phyloP scores from a whole-genome alignment of 768 basidiomycete species.

The Neoboletus subvelutipes region DNA sequence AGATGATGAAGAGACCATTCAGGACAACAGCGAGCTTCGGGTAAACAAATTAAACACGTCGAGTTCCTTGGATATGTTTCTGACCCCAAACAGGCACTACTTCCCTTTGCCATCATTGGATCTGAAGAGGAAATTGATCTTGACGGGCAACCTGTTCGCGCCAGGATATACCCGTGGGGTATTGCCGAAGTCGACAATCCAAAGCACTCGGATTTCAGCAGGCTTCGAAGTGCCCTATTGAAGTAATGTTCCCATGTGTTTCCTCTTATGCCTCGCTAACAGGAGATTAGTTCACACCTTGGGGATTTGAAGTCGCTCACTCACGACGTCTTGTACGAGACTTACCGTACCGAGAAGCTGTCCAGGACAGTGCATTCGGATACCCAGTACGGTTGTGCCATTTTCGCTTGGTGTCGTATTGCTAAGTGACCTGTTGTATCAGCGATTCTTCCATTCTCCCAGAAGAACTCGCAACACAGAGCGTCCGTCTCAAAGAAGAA shows the following conservation, averaged over 20 bases:
- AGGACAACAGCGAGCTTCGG: slow-evolving; percentile 94
- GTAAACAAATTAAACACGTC: slow-evolving; percentile 42
- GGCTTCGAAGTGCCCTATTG: slow-evolving; percentile 87
- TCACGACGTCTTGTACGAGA: slow-evolving; percentile 93
- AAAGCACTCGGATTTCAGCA: slow-evolving; percentile 98
- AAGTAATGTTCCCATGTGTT: slow-evolving; percentile 50
- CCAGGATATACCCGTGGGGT: slow-evolving; percentile 97
- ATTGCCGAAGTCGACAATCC: slow-evolving; percentile 98
- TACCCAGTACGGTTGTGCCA: slow-evolving; percentile 50
- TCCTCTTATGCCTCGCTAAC: slow-evolving; percentile 10
- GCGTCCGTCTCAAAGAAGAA: slow-evolving; percentile 97
- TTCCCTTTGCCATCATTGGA: slow-evolving; percentile 97
- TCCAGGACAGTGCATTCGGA: slow-evolving; percentile 86
- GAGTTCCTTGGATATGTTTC: slow-evolving; percentile 3
- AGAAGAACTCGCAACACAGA: slow-evolving; percentile 95
- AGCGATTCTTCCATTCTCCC: slow-evolving; percentile 91
- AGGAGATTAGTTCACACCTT: slow-evolving; percentile 72
- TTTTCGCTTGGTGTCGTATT: slow-evolving; percentile 6
- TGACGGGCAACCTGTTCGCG: slow-evolving; percentile 87
- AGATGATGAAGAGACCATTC: slow-evolving; percentile 98
- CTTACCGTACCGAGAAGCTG: slow-evolving; percentile 96
- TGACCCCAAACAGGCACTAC: slow-evolving; percentile 56
- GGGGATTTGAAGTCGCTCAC: slow-evolving; percentile 93
- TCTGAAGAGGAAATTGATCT: slow-evolving; percentile 97
- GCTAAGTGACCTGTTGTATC: slow-evolving; percentile 24